A percentile compares a stretch with the other conserved stretches of the same genome.
Evolutionary conservation across 2,329 filamentous ascomycete genomes (phyloP).

Genomic region (Diaporthe humulicola): DNA sequence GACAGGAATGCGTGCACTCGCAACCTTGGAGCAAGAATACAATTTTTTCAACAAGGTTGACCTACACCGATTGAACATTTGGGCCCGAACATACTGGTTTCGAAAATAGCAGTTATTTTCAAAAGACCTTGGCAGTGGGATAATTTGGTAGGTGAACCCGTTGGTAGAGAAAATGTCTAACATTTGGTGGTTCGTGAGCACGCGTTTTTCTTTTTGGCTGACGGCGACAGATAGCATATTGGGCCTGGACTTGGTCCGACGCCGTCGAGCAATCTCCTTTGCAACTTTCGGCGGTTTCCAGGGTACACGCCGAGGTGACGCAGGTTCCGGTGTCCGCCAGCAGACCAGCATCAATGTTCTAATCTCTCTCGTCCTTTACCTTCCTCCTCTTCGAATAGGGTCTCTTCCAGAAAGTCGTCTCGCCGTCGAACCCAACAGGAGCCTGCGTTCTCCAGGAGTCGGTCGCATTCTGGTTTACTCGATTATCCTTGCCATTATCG

Average conservation of each 20-base stretch:
- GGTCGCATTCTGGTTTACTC: slow-evolving; percentile 15
- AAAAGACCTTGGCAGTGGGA: not conserved
- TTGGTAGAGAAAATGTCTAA: not conserved
- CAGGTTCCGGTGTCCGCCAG: not conserved
- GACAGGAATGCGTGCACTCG: not conserved
- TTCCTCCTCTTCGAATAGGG: slow-evolving; percentile 51
- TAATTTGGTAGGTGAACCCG: not conserved
- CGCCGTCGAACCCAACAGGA: slow-evolving; percentile 37
- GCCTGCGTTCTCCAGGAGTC: slow-evolving; percentile 19
- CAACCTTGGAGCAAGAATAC: not conserved
- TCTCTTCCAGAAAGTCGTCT: slow-evolving; percentile 42
- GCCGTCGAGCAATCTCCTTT: not conserved
- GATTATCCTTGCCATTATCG: slow-evolving; percentile 20
- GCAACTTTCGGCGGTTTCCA: not conserved
- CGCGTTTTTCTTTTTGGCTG: not conserved
- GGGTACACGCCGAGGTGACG: not conserved
- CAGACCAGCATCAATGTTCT: not conserved
- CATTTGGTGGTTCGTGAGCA: not conserved
- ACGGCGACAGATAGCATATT: not conserved
- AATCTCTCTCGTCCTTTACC: slow-evolving; percentile 40
- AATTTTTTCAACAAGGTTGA: not conserved
- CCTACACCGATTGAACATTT: not conserved
- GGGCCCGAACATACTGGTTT: not conserved
- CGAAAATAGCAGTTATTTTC: not conserved
- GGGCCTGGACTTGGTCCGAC: not conserved